Evolutionary conservation across 2,329 filamentous ascomycete species (phyloP), one percentile per base, ranked within the genome.

Genomic region (Trichophyton benhamiae): DNA sequence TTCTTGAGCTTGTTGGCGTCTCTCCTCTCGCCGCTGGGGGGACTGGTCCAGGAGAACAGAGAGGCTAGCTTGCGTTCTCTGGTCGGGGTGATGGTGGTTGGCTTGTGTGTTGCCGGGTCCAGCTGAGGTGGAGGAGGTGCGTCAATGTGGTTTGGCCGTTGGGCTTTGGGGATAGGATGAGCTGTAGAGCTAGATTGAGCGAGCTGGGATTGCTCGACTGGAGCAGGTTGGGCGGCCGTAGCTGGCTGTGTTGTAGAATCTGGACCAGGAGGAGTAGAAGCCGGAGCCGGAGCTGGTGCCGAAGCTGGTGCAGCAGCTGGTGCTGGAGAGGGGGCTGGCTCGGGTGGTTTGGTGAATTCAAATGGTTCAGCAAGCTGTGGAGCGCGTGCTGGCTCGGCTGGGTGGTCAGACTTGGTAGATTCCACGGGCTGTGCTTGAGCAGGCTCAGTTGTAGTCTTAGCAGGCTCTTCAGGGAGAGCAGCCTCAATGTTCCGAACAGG

Each of bases 1-100:
- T 97, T 97, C 73, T 87, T 88, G 59, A 99, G 78, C 74, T 96
- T 96, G 69, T 96, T 96, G 0, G 91, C 89, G 70, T 77, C 74
- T 67, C 86, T 86, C 42, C 78, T 73, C 2, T 83, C 82, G 27
- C 77, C 82, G 27, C 77, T 79, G 0, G 81, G 80, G 0, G 87
- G 84, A 1, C 87, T 86, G 65, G 86, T 82, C 68, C 87, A 76
- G 27, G 69, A 82, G 69, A 95, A 87, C 42, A 95, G 76, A 68
- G 78, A 83, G 59, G 87, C 80, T 61, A 95, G 73, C 63, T 83
- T 86, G 33, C 85, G 82, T 61, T 91, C 87, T 64, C 82, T 85
- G 3, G 77, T 78, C 5, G 86, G 83, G 0, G 84, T 85, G n/a
- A 71, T 68, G 7, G 75, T 71, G 13, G 77, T 74, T 48, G 70